A percentile compares a stretch with the other conserved stretches of the same genome.
These are phyloP conservation scores for Xerocomus potaroensis DNA, from an alignment of 768 basidiomycete genomes.

Conservation along the genomic window DNA sequence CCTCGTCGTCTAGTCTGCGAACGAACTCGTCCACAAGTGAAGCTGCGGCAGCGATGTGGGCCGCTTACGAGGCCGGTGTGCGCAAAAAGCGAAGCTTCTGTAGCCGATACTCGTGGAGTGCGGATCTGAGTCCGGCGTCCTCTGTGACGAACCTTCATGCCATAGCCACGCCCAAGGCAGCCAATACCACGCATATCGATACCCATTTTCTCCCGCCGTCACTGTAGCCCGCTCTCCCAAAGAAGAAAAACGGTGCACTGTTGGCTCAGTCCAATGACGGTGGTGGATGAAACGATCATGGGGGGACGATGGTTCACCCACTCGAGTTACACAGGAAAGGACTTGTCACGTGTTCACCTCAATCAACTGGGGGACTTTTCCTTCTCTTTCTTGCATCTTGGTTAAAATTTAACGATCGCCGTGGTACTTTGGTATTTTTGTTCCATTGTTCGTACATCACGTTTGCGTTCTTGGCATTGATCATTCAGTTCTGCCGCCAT, in stretches of 20 bases:
- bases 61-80: conserved; percentile 29
- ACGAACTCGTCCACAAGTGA: conserved; percentile 15
- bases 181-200: conserved; percentile 9
- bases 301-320: not conserved
- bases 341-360: not conserved
- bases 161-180: conserved; percentile 18
- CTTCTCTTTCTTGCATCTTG: not conserved
- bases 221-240: conserved; percentile 4
- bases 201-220: conserved; percentile 7
- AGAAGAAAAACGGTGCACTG: not conserved
- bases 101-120: conserved; percentile 28
- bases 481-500: conserved; percentile 1
- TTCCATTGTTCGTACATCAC: not conserved
- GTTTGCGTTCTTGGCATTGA: conserved; percentile 3
- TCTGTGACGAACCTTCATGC: conserved; percentile 17
- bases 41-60: conserved; percentile 27
- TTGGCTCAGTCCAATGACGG: conserved; percentile 19
- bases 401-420: conserved; percentile 5
- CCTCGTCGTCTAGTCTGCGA: conserved; percentile 29
- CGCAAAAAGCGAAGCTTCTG: conserved; percentile 34
- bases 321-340: not conserved
- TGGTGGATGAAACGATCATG: not conserved
- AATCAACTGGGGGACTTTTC: conserved; percentile 1
- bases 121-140: conserved; percentile 22
- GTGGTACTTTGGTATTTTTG: no score